Conservation (phyloP, 208 protist genomes). For the Leishmania lainsoni region DNA sequence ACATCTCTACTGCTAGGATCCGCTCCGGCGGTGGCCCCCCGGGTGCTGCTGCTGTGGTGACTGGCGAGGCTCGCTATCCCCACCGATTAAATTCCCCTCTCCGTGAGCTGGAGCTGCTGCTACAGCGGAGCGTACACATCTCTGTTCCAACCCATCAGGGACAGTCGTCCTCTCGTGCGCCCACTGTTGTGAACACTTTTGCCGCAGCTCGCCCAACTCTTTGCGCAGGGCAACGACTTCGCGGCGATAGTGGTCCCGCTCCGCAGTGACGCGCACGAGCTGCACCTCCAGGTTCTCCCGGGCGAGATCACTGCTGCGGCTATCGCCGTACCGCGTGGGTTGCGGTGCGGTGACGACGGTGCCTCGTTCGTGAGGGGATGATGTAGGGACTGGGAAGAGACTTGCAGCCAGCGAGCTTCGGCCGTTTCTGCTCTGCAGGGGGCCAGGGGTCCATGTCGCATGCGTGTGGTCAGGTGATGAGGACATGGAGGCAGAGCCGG, state of each 20-base stretch:
- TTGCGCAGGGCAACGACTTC: constrained; percentile 19
- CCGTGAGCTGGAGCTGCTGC: background rate
- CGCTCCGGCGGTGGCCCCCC: background rate
- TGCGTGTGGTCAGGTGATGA: constrained; percentile 7
- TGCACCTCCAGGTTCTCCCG: constrained; percentile 24
- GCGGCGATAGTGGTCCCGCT: constrained; percentile 35
- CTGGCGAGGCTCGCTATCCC: background rate
- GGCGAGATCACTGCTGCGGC: background rate
- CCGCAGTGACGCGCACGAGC: constrained; percentile 25
- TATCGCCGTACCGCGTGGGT: background rate
- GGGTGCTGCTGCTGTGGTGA: background rate
- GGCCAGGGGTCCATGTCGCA: background rate
- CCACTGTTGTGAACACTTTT: background rate
- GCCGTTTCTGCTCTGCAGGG: background rate
- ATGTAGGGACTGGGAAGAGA: background rate
- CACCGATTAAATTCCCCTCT: background rate
- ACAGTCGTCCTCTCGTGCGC: background rate
- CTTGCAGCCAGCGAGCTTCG: background rate
- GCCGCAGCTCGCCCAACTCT: constrained; percentile 22
- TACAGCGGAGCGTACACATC: background rate
- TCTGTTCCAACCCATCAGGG: background rate
- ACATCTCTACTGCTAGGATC: constrained; percentile 33
- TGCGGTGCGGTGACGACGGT: background rate
- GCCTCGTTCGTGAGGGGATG: background rate
- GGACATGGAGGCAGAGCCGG: background rate